Percentiles rank a stretch among this genome's conserved stretches.
Conservation (phyloP, 2,329 filamentous ascomycete genomes). For the Xylariaceae sp. region DNA sequence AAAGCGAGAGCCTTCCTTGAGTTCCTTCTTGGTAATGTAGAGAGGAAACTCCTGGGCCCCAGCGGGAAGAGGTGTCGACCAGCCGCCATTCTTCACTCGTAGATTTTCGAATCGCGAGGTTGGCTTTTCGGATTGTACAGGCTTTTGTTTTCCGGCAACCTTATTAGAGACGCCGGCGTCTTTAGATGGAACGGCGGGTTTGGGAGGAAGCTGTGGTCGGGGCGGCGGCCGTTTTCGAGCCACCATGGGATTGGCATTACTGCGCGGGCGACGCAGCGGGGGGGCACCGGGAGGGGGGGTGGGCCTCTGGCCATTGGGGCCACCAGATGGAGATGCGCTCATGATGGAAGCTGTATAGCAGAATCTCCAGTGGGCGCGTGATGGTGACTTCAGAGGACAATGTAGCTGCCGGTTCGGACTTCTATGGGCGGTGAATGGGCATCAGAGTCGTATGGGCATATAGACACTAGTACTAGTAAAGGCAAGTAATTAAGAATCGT, state of each 20-base stretch:
- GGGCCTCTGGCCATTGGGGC: slow-evolving; percentile 41
- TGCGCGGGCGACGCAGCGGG: slow-evolving; percentile 39
- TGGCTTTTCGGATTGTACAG: slow-evolving; percentile 20
- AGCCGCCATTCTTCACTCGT: slow-evolving; percentile 48
- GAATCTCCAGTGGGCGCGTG: neutral
- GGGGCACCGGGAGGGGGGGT: slow-evolving; percentile 41
- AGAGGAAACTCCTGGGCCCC: slow-evolving; percentile 55
- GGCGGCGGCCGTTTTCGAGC: slow-evolving; percentile 49
- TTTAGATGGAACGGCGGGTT: slow-evolving; percentile 28
- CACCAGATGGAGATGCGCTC: slow-evolving; percentile 40
- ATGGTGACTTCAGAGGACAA: slow-evolving; percentile 1
- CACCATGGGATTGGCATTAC: slow-evolving; percentile 56
- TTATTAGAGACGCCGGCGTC: slow-evolving; percentile 21
- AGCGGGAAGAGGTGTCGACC: slow-evolving; percentile 48
- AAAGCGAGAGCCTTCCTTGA: slow-evolving; percentile 74
- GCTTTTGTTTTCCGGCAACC: slow-evolving; percentile 19
- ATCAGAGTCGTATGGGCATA: slow-evolving; percentile 8
- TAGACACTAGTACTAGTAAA: neutral
- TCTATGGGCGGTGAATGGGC: slow-evolving; percentile 10
- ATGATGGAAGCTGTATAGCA: slow-evolving; percentile 23
- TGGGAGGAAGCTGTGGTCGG: slow-evolving; percentile 31
- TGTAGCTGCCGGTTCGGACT: slow-evolving; percentile 5
- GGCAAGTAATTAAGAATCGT: neutral
- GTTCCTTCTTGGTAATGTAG: slow-evolving; percentile 72
- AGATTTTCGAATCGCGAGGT: slow-evolving; percentile 37